Percentiles rank a stretch among this genome's conserved stretches.
Conservation (phyloP, 805 yeast genomes). For the Tetrapisispora taiwanensis region DNA sequence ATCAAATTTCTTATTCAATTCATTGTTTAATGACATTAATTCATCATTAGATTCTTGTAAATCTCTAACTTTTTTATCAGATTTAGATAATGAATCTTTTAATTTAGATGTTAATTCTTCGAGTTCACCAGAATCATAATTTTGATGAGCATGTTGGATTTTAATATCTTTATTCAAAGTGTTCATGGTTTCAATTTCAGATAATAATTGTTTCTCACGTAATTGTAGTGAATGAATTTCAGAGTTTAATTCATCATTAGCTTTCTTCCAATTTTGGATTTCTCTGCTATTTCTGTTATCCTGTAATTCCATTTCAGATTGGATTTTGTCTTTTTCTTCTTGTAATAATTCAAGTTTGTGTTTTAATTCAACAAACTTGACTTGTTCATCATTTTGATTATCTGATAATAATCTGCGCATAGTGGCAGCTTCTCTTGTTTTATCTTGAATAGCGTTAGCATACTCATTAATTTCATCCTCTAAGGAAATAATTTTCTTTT, state of each 20-base stretch:
- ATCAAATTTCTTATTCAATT: conserved; percentile 55
- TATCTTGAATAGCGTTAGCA: conserved; percentile 62
- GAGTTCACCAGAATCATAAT: conserved; percentile 26
- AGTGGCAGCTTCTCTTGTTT: conserved; percentile 67
- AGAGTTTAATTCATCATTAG: conserved; percentile 33
- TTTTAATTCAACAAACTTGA: conserved; percentile 44
- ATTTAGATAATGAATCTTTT: conserved; percentile 41
- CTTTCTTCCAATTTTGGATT: conserved; percentile 47
- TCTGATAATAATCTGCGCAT: conserved; percentile 62
- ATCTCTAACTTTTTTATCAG: conserved; percentile 45
- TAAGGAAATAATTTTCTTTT: conserved; percentile 48
- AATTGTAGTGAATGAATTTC: conserved; percentile 28
- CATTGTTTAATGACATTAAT: conserved; percentile 56
- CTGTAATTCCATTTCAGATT: conserved; percentile 39
- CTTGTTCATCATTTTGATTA: conserved; percentile 47
- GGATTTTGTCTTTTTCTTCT: conserved; percentile 56
- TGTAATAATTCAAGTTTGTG: conserved; percentile 39
- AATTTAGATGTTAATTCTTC: conserved; percentile 31
- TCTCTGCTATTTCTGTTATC: conserved; percentile 55
- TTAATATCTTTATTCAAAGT: conserved; percentile 24
- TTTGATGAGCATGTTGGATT: conserved; percentile 17
- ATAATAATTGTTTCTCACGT: conserved; percentile 28
- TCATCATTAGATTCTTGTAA: conserved; percentile 42
- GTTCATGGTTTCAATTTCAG: conserved; percentile 26
- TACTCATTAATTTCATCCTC: conserved; percentile 80